Evolutionary conservation across 345 rosid genomes (phyloP).

Genomic region (Noccaea bulbosa): DNA sequence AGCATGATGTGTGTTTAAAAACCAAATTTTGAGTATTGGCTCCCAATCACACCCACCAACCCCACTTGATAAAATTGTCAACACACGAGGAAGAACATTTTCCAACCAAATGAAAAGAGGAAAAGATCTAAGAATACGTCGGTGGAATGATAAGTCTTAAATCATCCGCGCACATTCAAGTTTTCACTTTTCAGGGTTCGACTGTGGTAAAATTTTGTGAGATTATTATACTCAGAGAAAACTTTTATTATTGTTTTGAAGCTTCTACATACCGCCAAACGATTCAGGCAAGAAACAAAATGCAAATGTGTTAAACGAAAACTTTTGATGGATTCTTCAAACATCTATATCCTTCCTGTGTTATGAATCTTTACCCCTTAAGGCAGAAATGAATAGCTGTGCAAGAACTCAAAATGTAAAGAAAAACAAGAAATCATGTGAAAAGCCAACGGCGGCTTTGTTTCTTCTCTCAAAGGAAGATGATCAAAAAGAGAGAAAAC

Average conservation of each 20-base stretch:
- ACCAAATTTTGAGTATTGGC: no score
- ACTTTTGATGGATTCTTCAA: slow-evolving; percentile 2
- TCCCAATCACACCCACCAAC: slow-evolving; percentile 40
- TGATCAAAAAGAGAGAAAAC: not conserved
- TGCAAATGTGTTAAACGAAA: not conserved
- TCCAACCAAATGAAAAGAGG: no score
- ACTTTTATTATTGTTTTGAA: slow-evolving; percentile 6
- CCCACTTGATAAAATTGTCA: slow-evolving; percentile 16
- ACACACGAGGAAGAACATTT: not conserved
- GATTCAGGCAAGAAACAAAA: slow-evolving; percentile 10
- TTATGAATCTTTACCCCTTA: slow-evolving; percentile 10
- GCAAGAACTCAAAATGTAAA: slow-evolving; percentile 23
- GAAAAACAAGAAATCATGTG: not conserved
- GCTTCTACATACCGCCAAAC: slow-evolving; percentile 1
- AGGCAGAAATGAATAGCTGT: slow-evolving; percentile 23
- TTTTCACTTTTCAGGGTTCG: no score
- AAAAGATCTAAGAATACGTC: no score
- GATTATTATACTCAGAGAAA: no score
- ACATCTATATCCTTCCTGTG: slow-evolving; percentile 13
- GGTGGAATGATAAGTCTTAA: no score
- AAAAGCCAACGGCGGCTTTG: slow-evolving; percentile 32
- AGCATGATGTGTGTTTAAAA: no score
- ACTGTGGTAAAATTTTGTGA: no score
- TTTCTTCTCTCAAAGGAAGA: slow-evolving; percentile 28
- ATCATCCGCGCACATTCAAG: no score